Evolutionary conservation across 2,329 filamentous ascomycete species (phyloP).

Genomic region (Stachybotrys elegans): DNA sequence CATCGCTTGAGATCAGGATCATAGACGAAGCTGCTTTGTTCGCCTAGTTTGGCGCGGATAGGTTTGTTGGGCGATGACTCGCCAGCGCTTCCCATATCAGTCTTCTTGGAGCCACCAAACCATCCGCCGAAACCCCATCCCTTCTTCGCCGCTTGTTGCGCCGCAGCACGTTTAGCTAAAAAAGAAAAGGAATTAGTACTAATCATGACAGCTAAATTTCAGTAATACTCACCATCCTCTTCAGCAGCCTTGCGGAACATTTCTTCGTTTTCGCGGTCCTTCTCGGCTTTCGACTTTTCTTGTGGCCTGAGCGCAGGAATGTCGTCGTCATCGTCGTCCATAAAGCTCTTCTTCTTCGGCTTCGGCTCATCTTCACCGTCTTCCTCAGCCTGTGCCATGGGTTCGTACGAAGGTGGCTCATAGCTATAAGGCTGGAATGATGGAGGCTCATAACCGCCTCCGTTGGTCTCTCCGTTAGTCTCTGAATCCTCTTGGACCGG

Average conservation of each 20-base stretch:
- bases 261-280: constrained; percentile 76
- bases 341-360: constrained; percentile 70
- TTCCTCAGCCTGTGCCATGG: constrained; percentile 37
- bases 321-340: constrained; percentile 78
- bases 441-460: constrained; percentile 54
- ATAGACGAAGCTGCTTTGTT: constrained; percentile 88
- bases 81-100: constrained; percentile 25
- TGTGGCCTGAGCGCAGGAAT: constrained; percentile 45
- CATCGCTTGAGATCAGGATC: constrained; percentile 96
- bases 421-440: constrained; percentile 56
- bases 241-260: constrained; percentile 81
- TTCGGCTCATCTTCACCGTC: constrained; percentile 46
- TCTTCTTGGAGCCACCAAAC: constrained; percentile 71
- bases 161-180: constrained; percentile 56
- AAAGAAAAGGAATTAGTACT: background rate
- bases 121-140: constrained; percentile 82
- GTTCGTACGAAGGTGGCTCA: constrained; percentile 53
- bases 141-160: constrained; percentile 46
- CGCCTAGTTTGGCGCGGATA: constrained; percentile 90
- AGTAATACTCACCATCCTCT: constrained; percentile 54
- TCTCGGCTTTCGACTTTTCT: constrained; percentile 60
- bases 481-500: constrained; percentile 12
- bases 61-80: constrained; percentile 52
- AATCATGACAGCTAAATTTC: background rate
- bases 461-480: constrained; percentile 21